Percentiles rank a stretch among this genome's conserved stretches.
These are phyloP conservation scores for Arabidopsis suecica DNA, from an alignment of 345 rosid genomes.

Conservation along the genomic window DNA sequence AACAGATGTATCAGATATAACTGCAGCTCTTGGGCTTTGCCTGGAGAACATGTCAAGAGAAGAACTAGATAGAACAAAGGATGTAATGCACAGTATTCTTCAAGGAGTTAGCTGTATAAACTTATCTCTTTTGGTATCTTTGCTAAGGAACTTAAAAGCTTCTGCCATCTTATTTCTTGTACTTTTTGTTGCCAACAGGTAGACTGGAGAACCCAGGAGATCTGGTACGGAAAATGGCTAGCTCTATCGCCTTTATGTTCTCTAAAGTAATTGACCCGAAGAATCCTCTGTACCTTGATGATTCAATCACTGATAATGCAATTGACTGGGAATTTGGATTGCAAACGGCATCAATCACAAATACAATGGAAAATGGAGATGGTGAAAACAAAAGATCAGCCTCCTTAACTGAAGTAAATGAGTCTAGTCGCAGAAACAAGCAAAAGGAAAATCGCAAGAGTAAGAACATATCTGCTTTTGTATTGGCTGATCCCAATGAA, in stretches of 20 bases:
- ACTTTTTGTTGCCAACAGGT: conserved; percentile 58
- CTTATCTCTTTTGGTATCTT: conserved; percentile 45
- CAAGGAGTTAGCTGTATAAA: conserved; percentile 89
- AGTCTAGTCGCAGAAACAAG: conserved; percentile 32
- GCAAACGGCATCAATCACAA: conserved; percentile 44
- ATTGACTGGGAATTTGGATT: conserved; percentile 92
- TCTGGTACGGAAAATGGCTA: conserved; percentile 85
- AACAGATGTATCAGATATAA: conserved; percentile 64
- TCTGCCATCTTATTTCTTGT: conserved; percentile 34
- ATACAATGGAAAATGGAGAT: conserved; percentile 36
- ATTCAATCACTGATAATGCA: conserved; percentile 62
- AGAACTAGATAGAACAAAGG: conserved; percentile 75
- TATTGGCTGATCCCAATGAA: conserved; percentile 84
- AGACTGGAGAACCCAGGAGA: conserved; percentile 88
- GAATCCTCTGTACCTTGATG: conserved; percentile 90
- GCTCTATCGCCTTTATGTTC: conserved; percentile 79
- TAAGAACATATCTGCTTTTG: conserved; percentile 53
- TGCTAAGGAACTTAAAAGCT: conserved; percentile 28
- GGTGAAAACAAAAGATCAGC: conserved; percentile 47
- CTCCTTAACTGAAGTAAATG: conserved; percentile 45
- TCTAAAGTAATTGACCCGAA: conserved; percentile 90
- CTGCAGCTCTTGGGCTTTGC: conserved; percentile 89
- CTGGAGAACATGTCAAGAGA: conserved; percentile 87
- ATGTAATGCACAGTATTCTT: conserved; percentile 84
- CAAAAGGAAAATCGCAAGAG: conserved; percentile 48